Percentiles rank a stretch among this genome's conserved stretches.
Conservation (phyloP, 1,284 basidiomycete species). For the Singerocomus inundabilis region DNA sequence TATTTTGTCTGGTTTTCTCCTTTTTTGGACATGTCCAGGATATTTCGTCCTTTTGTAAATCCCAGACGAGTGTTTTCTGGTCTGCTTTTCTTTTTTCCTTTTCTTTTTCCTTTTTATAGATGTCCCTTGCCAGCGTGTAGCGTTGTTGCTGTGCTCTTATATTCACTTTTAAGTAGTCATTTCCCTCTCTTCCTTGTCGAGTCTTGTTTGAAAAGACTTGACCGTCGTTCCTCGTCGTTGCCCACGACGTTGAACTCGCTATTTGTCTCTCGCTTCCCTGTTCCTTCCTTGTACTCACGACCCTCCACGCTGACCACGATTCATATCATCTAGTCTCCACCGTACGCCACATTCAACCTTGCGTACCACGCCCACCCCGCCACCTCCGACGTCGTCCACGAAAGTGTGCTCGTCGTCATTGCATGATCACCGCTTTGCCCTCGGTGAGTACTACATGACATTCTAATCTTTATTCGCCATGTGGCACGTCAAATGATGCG, state of each 20-base stretch:
- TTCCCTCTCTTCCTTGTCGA: slow-evolving; percentile 27
- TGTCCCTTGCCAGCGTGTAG: slow-evolving; percentile 14
- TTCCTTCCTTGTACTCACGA: slow-evolving; percentile 44
- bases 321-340: slow-evolving; percentile 34
- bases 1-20: slow-evolving; percentile 2
- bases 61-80: slow-evolving; percentile 10
- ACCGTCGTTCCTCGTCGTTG: slow-evolving; percentile 33
- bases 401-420: slow-evolving; percentile 26
- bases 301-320: slow-evolving; percentile 54
- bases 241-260: slow-evolving; percentile 24
- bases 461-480: background rate
- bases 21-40: slow-evolving; percentile 18
- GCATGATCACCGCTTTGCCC: slow-evolving; percentile 26
- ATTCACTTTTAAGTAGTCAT: slow-evolving; percentile 27
- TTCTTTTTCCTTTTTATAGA: slow-evolving; percentile 18
- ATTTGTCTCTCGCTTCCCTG: slow-evolving; percentile 30
- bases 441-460: slow-evolving; percentile 20
- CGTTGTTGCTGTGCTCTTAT: slow-evolving; percentile 31
- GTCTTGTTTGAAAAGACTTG: slow-evolving; percentile 31
- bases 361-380: slow-evolving; percentile 11
- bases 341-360: slow-evolving; percentile 31
- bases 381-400: slow-evolving; percentile 19
- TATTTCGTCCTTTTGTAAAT: slow-evolving; percentile 5
- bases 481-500: slow-evolving; percentile 5
- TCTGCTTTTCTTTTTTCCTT: slow-evolving; percentile 17